Base-by-base conservation (phyloP, 306 rosid genomes). In the Albizia julibrissin region DNA sequence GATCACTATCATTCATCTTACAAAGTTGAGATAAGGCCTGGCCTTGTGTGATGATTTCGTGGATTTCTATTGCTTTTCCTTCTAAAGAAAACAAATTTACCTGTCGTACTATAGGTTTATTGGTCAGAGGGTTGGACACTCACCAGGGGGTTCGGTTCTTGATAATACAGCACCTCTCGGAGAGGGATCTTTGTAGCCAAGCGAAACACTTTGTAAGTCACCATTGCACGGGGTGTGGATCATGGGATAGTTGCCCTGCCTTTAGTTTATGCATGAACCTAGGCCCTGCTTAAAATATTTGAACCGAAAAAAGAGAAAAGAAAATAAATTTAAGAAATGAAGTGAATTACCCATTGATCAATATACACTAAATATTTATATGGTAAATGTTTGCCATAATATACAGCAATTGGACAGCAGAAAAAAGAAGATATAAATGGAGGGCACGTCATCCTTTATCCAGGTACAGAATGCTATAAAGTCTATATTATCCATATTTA, bases 1-100 rank as follows among this genome's bases (percentile, higher is more conserved):
- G 33, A 58, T 72, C 82, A 86, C 88, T 72, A 64, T 85, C 84
- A 46, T 61, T 82, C 83, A 78, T 81, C 83, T 76, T 44, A 68
- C 31, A 77, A 82, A 82, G 47, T 65, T 61, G 73, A 82, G 66
- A 84, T 73, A 74, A 74, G 84, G 78, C 79, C 58, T 56, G 88
- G 84, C 24, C 37, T 66, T 6, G 33, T 66, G 21, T 70, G 33
- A 62, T 76, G 52, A 69, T 85, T 81, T 80, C 75, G 22, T 22
- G 77, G 67, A 81, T 75, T 72, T 72, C 39, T 27, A 13, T 9
- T 56, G 27, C 29, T 29, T 77, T 62, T 40, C 58, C 14, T 61
- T 61, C 26, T 10, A 10, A 61, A 61, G 67, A 24, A 61, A 61
- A 61, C 33, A 61, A 56, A 56, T 6, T 37, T 37, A 37, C 8